Evolutionary conservation across 257 asterid species (phyloP), one percentile per base, ranked within the genome.

Genomic region (Solanum pimpinellifolium): DNA sequence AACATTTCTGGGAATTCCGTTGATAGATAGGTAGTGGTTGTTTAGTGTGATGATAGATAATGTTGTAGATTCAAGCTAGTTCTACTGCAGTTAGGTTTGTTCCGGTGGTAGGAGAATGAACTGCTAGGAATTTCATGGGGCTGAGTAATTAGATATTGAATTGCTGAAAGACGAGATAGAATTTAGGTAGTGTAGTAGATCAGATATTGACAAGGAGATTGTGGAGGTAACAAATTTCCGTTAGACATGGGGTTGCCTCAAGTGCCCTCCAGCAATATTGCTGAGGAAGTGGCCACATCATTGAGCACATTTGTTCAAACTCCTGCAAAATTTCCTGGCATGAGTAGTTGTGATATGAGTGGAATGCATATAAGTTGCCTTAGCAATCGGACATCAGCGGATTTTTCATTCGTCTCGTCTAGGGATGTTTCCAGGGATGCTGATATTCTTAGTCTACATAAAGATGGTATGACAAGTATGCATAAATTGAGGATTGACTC

Each of bases 231-330:
- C 68, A 23, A 70, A 49, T 47, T 87, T 37, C 13, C 25, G 62
- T 89, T 66, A 88, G 87, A 66, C 89, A 95, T 95, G 98, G 98
- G 98, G 33, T 92, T 95, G 90, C 98, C 98, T 87, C 98, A 94
- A 86, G 90, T 93, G 84, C 90, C 96, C 77, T 91, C 97, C 9
- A 90, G 93, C 59, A 91, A 89, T 68, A 83, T 88, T 85, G 89
- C 92, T 11, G 98, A 95, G 89, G 98, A 94, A 90, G 93, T 89
- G 88, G 87, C 95, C 18, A 86, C 92, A 74, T 85, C 95, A 76
- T 81, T 90, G 87, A 88, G 94, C 91, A 87, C 95, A 73, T 90
- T 91, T 88, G 89, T 88, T 85, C 95, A 92, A 78, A 74, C 90
- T 41, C 94, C 94, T 4, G 52, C 90, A 77, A 92, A 83, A 68